A percentile compares a stretch with the other conserved stretches of the same genome.
Conservation (phyloP, 495 filamentous ascomycete genomes). For the Aspergillus cavernicola region DNA sequence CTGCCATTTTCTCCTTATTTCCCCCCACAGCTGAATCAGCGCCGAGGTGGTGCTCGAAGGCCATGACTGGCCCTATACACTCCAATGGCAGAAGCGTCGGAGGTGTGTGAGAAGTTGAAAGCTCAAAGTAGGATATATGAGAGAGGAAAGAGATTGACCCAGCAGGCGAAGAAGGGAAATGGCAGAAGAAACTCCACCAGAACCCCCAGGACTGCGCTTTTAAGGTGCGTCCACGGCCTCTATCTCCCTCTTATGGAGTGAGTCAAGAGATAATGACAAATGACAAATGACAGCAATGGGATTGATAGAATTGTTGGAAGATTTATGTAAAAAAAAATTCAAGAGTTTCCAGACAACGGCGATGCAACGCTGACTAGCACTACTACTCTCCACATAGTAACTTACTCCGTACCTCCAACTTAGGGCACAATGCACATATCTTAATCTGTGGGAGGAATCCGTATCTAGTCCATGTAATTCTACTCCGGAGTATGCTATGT, state of each 20-base stretch:
- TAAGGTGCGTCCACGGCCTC: not conserved
- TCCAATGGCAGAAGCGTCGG: conserved; percentile 1
- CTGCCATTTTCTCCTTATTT: conserved; percentile 31
- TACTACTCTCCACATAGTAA: too few relatives aligned
- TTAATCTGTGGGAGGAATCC: too few relatives aligned
- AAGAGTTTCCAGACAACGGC: conserved; percentile 11
- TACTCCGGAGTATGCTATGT: too few relatives aligned
- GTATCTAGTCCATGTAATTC: too few relatives aligned
- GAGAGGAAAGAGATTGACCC: conserved; percentile 8
- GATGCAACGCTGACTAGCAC: conserved; percentile 19
- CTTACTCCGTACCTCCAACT: not conserved
- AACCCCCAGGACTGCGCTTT: not conserved
- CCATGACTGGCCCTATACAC: conserved; percentile 24
- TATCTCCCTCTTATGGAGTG: conserved; percentile 13
- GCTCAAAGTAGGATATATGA: not conserved
- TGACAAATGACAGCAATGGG: conserved; percentile 16
- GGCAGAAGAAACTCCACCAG: conserved; percentile 15
- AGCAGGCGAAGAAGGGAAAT: conserved; percentile 5
- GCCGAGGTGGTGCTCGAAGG: conserved; percentile 19
- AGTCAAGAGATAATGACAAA: conserved; percentile 19
- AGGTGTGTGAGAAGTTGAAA: not conserved
- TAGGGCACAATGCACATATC: too few relatives aligned
- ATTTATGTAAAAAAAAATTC: conserved; percentile 31
- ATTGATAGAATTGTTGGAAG: conserved; percentile 17
- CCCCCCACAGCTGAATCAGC: conserved; percentile 12